A percentile compares a stretch with the other conserved stretches of the same genome.
These are phyloP conservation scores for Sugiyamaella sp. DNA, from an alignment of 1,139 yeast species.

Conservation along the genomic window DNA sequence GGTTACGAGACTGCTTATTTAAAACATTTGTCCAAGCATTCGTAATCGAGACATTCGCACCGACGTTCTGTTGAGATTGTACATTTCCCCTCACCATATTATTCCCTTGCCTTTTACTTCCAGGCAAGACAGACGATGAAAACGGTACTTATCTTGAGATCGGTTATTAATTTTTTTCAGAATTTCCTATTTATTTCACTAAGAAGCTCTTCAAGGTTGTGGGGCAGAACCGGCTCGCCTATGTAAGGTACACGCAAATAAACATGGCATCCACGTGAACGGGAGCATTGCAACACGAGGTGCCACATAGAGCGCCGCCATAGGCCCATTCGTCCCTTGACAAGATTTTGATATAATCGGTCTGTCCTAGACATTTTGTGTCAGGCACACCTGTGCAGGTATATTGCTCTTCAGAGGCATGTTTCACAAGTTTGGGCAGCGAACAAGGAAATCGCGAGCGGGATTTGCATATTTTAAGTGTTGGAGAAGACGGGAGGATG, in stretches of 20 bases:
- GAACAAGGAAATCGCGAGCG: not conserved
- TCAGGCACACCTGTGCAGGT: constrained; percentile 1
- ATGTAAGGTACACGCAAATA: constrained; percentile 9
- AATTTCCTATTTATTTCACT: too few relatives aligned
- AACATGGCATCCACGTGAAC: not conserved
- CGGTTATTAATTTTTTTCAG: too few relatives aligned
- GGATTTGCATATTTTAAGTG: not conserved
- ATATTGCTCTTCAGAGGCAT: constrained; percentile 4
- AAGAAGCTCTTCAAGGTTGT: too few relatives aligned
- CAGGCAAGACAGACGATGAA: too few relatives aligned
- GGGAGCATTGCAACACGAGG: not conserved
- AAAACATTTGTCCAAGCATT: not conserved
- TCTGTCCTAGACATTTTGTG: constrained; percentile 11
- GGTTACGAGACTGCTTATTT: not conserved
- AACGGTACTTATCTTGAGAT: too few relatives aligned
- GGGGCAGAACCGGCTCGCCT: not conserved
- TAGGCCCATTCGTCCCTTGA: not conserved
- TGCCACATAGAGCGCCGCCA: not conserved
- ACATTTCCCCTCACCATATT: not conserved
- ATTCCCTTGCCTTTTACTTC: not conserved
- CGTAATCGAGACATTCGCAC: not conserved
- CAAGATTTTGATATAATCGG: constrained; percentile 5
- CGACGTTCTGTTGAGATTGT: not conserved
- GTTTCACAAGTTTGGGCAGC: not conserved
- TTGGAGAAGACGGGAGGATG: too few relatives aligned